Percentiles rank a stretch among this genome's conserved stretches.
Conservation (phyloP, 2,329 filamentous ascomycete species). For the Coniochaeta ligniaria region DNA sequence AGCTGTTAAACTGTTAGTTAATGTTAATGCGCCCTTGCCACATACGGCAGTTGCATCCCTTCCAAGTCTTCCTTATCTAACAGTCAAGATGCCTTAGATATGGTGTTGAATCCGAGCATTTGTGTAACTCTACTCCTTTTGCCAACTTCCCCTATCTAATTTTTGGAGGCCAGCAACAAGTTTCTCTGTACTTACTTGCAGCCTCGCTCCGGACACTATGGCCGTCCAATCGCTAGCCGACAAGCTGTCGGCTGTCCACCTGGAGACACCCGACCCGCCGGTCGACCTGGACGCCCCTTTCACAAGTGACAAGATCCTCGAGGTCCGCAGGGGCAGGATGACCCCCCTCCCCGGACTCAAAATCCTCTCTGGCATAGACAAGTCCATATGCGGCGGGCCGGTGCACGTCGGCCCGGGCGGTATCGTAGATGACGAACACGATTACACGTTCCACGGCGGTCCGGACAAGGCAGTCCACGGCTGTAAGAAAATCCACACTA, state of each 20-base stretch:
- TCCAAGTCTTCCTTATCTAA: background rate
- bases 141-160: background rate
- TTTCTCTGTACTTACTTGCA: background rate
- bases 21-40: too few species aligned
- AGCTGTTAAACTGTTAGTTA: too few species aligned
- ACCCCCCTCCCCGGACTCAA: conserved; percentile 44
- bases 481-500: conserved; percentile 32
- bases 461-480: conserved; percentile 56
- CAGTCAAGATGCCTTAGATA: too few species aligned
- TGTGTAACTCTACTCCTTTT: background rate
- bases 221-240: background rate
- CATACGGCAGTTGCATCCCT: background rate
- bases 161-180: background rate
- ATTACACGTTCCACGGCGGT: conserved; percentile 54
- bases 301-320: conserved; percentile 40
- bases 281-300: conserved; percentile 31
- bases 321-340: conserved; percentile 51
- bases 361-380: conserved; percentile 51
- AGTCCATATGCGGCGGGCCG: conserved; percentile 32
- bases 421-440: conserved; percentile 54
- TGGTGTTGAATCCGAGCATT: background rate
- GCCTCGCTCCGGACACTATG: background rate
- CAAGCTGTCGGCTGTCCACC: background rate
- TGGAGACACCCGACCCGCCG: background rate
- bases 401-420: conserved; percentile 41